phyloP scores from a whole-genome alignment of 163 green algal genomes.

The Coccomyxa subellipsoidea region DNA sequence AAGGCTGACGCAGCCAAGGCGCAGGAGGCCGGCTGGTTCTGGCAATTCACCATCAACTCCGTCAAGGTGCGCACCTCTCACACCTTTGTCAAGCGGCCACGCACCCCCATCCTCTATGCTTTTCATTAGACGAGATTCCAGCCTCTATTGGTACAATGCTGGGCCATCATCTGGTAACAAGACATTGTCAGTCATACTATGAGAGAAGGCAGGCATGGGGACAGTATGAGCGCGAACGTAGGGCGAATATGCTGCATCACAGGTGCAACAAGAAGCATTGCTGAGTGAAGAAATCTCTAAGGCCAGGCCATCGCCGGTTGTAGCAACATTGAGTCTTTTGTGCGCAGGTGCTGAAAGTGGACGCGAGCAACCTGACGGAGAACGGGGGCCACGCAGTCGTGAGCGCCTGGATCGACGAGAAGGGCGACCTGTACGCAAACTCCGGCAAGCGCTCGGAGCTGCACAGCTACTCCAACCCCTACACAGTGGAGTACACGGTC shows the following conservation, averaged over 20 bases:
- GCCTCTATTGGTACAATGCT: not conserved
- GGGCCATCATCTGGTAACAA: no score
- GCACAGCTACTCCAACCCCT: slow-evolving; percentile 31
- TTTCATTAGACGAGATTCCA: not conserved
- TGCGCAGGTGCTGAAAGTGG: slow-evolving; percentile 1
- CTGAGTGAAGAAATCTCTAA: no score
- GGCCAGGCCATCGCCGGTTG: no score
- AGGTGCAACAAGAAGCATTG: no score
- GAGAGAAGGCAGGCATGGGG: no score
- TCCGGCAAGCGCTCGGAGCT: slow-evolving; percentile 31
- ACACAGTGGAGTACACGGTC: slow-evolving; percentile 33
- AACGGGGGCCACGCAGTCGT: slow-evolving; percentile 5
- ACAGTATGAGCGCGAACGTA: no score
- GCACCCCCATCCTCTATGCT: not conserved
- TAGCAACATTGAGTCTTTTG: no score
- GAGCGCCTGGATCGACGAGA: slow-evolving; percentile 22
- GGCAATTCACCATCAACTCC: slow-evolving; percentile 8
- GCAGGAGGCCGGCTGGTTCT: slow-evolving; percentile 38
- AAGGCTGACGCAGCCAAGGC: slow-evolving; percentile 19
- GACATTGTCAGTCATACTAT: no score
- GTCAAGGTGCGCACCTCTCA: not conserved
- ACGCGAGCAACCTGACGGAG: slow-evolving; percentile 4
- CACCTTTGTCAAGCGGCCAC: not conserved
- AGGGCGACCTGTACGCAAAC: slow-evolving; percentile 26
- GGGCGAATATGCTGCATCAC: no score